phyloP scores from a whole-genome alignment of 2,329 filamentous ascomycete species.

The Neonectria magnoliae region DNA sequence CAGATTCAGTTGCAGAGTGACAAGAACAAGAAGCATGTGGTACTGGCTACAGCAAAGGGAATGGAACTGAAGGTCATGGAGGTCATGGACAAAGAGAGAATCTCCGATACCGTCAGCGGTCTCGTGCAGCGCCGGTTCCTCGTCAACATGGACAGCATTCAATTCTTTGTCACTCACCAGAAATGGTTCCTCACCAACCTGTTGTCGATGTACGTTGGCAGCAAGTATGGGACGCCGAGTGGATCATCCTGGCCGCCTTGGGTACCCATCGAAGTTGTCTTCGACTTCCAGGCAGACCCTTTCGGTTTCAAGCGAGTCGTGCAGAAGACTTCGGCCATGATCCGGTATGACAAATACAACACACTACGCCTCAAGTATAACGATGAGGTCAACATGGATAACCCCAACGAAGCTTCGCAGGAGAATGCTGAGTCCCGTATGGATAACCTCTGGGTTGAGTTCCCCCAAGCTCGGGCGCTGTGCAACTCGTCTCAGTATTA shows the following conservation, averaged over 20 bases:
- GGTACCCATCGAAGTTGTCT: slow-evolving; percentile 99
- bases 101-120: slow-evolving; percentile 92
- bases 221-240: slow-evolving; percentile 85
- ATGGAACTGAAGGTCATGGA: slow-evolving; percentile 99
- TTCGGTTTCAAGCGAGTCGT: slow-evolving; percentile 99
- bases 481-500: slow-evolving; percentile 99
- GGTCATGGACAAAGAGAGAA: slow-evolving; percentile 95
- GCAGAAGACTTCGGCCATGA: slow-evolving; percentile 92
- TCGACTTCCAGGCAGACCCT: slow-evolving; percentile 91
- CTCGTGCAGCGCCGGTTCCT: slow-evolving; percentile 94
- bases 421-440: slow-evolving; percentile 80
- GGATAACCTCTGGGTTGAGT: slow-evolving; percentile 96
- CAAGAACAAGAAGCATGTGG: slow-evolving; percentile 96
- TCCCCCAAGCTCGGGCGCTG: slow-evolving; percentile 91
- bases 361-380: slow-evolving; percentile 96
- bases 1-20: slow-evolving; percentile 99
- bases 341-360: slow-evolving; percentile 98
- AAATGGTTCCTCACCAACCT: slow-evolving; percentile 88
- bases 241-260: slow-evolving; percentile 96
- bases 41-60: slow-evolving; percentile 94
- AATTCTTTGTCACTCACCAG: slow-evolving; percentile 97
- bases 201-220: slow-evolving; percentile 92
- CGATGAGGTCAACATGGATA: slow-evolving; percentile 82
- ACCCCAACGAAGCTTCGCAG: slow-evolving; percentile 58
- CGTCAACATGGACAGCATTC: slow-evolving; percentile 95